phyloP scores from a whole-genome alignment of 345 rosid genomes.

The Boechera retrofracta region DNA sequence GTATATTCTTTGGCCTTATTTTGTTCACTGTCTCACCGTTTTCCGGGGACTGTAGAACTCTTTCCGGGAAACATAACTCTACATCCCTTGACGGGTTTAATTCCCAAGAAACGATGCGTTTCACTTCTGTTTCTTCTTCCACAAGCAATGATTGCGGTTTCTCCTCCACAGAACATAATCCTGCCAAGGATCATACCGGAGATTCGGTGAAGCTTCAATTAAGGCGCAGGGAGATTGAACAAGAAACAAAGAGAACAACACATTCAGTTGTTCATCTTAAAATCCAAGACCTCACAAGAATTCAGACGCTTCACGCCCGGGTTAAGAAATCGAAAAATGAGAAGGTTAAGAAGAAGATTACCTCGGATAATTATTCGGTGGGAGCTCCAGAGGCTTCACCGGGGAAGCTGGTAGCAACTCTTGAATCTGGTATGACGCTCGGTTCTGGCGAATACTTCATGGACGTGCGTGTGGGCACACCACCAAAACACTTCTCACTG shows the following conservation, averaged over 20 bases:
- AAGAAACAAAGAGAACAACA: constrained; percentile 43
- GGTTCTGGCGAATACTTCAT: constrained; percentile 95
- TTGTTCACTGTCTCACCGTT: constrained; percentile 12
- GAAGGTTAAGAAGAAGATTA: constrained; percentile 27
- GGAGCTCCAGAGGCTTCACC: constrained; percentile 43
- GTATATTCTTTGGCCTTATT: constrained; percentile 11
- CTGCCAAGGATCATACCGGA: constrained; percentile 29
- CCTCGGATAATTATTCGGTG: constrained; percentile 46
- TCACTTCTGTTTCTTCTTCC: constrained; percentile 73
- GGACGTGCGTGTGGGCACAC: constrained; percentile 85
- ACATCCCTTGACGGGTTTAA: constrained; percentile 61
- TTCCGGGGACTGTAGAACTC: constrained; percentile 33
- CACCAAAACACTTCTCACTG: constrained; percentile 82
- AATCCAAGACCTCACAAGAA: constrained; percentile 64
- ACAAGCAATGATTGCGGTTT: constrained; percentile 56
- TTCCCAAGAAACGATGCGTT: constrained; percentile 54
- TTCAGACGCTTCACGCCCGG: constrained; percentile 67
- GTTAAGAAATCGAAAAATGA: constrained; percentile 53
- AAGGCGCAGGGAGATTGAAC: constrained; percentile 48
- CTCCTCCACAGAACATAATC: constrained; percentile 41
- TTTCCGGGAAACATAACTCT: constrained; percentile 40
- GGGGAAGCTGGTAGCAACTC: constrained; percentile 73
- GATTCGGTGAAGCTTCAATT: constrained; percentile 58
- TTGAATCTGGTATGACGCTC: constrained; percentile 80
- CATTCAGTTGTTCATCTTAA: constrained; percentile 56